These are phyloP conservation scores for Leccinum holopus DNA, from an alignment of 1,284 basidiomycete species.

Conservation along the genomic window DNA sequence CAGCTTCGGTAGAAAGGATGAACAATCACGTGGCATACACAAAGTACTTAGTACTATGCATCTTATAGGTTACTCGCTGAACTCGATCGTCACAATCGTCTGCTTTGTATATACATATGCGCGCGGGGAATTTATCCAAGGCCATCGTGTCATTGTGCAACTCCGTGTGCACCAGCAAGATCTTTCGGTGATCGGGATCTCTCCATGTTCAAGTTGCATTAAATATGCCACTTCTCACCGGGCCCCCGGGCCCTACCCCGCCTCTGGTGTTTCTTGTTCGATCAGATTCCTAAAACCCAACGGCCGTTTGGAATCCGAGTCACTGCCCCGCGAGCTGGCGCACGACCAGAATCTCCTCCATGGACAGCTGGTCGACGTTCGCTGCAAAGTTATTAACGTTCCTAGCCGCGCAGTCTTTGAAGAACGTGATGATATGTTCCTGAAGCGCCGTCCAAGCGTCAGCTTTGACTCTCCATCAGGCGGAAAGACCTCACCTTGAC, in stretches of 20 bases:
- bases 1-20: not conserved
- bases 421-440: slow-evolving; percentile 67
- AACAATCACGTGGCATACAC: no score
- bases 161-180: not conserved
- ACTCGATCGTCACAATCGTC: not conserved
- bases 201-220: not conserved
- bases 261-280: not conserved
- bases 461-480: not conserved
- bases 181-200: not conserved
- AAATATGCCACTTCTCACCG: not conserved
- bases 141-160: not conserved
- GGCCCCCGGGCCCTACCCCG: not conserved
- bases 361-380: slow-evolving; percentile 62
- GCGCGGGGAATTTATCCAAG: not conserved
- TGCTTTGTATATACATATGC: not conserved
- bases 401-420: slow-evolving; percentile 65
- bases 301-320: not conserved
- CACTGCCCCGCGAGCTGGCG: slow-evolving; percentile 49
- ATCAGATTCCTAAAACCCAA: not conserved
- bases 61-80: not conserved
- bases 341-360: slow-evolving; percentile 70
- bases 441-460: slow-evolving; percentile 29
- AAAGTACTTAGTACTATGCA: no score
- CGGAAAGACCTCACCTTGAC: slow-evolving; percentile 50
- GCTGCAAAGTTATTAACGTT: slow-evolving; percentile 67